Conservation (phyloP, 768 basidiomycete genomes). For the Suillus ampliporus region DNA sequence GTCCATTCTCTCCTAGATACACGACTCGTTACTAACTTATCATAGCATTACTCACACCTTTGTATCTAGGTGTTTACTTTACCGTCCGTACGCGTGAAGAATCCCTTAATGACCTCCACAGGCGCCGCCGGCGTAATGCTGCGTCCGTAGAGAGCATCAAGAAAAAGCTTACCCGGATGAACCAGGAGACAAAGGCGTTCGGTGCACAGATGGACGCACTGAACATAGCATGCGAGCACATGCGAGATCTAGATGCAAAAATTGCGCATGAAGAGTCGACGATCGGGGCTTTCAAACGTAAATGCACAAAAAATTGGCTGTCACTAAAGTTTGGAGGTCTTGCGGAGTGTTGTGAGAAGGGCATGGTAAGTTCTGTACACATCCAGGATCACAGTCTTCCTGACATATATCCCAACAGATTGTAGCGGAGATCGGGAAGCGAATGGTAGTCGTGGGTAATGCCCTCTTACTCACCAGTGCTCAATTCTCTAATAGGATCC, state of each 20-base stretch:
- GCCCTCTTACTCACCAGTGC: neutral
- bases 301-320: slow-evolving; percentile 70
- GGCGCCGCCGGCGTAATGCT: slow-evolving; percentile 66
- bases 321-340: slow-evolving; percentile 88
- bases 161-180: slow-evolving; percentile 89
- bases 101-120: slow-evolving; percentile 73
- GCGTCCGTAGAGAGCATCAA: slow-evolving; percentile 83
- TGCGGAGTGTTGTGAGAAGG: slow-evolving; percentile 84
- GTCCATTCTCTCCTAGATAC: no score
- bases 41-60: no score
- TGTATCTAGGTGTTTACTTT: no score
- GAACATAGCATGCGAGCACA: slow-evolving; percentile 74
- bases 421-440: slow-evolving; percentile 55
- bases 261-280: slow-evolving; percentile 84
- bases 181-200: slow-evolving; percentile 85
- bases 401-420: slow-evolving; percentile 37
- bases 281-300: slow-evolving; percentile 84
- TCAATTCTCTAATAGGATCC: neutral
- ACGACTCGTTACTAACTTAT: no score
- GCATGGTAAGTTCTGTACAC: slow-evolving; percentile 46
- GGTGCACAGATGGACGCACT: slow-evolving; percentile 73
- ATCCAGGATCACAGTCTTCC: neutral
- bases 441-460: slow-evolving; percentile 44
- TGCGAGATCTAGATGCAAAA: slow-evolving; percentile 76
- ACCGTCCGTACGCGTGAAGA: slow-evolving; percentile 90